phyloP scores from a whole-genome alignment of 2,329 filamentous ascomycete species.

The Epichloe scottii region DNA sequence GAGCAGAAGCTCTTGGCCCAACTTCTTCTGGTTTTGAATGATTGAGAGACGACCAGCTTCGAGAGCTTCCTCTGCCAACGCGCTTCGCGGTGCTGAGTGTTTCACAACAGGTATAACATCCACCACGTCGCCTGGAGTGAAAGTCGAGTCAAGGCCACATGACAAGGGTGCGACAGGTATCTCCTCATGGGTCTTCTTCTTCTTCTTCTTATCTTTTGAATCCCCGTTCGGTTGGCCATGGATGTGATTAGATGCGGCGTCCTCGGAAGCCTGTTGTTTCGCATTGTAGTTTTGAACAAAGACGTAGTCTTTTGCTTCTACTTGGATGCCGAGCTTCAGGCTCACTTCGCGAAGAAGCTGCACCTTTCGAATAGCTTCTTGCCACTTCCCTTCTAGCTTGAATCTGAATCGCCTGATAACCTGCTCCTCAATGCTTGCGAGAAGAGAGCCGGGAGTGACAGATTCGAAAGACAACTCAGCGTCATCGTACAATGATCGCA shows the following conservation, averaged over 20 bases:
- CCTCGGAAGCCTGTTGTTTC: conserved; percentile 19
- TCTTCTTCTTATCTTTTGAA: conserved; percentile 37
- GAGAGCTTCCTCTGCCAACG: conserved; percentile 86
- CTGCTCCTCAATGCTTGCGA: conserved; percentile 58
- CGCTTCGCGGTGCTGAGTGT: conserved; percentile 81
- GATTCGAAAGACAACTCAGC: conserved; percentile 71
- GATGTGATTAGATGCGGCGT: conserved; percentile 19
- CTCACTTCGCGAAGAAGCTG: conserved; percentile 84
- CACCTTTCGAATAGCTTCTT: conserved; percentile 53
- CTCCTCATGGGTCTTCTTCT: conserved; percentile 50
- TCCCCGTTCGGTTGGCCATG: conserved; percentile 32
- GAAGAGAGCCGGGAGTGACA: conserved; percentile 61
- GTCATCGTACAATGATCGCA: conserved; percentile 69
- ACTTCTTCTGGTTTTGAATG: conserved; percentile 85
- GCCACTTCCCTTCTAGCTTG: conserved; percentile 56
- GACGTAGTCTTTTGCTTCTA: conserved; percentile 53
- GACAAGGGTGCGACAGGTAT: conserved; percentile 36
- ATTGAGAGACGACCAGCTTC: conserved; percentile 96
- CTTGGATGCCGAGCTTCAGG: conserved; percentile 79
- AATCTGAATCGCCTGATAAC: conserved; percentile 65
- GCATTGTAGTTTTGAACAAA: conserved; percentile 19
- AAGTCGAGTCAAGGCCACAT: conserved; percentile 34
- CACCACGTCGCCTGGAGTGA: conserved; percentile 72
- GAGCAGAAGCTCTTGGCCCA: conserved; percentile 89
- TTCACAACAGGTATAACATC: conserved; percentile 94